Evolutionary conservation across 1,284 basidiomycete species (phyloP).

Genomic region (Pascua sp.): DNA sequence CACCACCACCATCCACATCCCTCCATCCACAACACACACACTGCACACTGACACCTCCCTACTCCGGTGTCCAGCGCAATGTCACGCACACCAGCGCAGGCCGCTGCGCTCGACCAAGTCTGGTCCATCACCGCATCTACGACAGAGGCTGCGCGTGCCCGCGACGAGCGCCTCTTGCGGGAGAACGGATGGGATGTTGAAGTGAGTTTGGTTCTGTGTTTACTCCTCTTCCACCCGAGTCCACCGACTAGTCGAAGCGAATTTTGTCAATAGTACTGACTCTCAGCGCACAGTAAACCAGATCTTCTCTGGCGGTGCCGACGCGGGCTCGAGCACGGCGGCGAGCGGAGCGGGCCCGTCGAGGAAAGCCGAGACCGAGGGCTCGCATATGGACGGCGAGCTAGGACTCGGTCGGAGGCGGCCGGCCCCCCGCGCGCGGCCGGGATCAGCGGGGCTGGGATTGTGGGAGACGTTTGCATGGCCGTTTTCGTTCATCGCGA

Average conservation of each 20-base stretch:
- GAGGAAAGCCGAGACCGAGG: slow-evolving; percentile 11
- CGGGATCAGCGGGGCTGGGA: slow-evolving; percentile 15
- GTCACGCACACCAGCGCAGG: slow-evolving; percentile 32
- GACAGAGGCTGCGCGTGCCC: slow-evolving; percentile 28
- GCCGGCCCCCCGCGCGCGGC: slow-evolving; percentile 10
- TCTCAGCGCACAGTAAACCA: slow-evolving; percentile 34
- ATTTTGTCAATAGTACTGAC: not conserved
- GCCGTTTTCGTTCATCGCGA: slow-evolving; percentile 34
- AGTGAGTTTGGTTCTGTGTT: slow-evolving; percentile 24
- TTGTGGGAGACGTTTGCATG: slow-evolving; percentile 32
- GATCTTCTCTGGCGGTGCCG: slow-evolving; percentile 30
- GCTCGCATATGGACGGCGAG: slow-evolving; percentile 10
- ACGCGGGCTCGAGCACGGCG: not conserved
- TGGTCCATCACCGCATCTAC: slow-evolving; percentile 45
- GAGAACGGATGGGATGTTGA: slow-evolving; percentile 49
- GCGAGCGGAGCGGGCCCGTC: not conserved
- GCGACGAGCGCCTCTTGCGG: slow-evolving; percentile 43
- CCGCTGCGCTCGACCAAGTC: slow-evolving; percentile 41
- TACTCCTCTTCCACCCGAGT: not conserved
- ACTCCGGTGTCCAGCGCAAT: not conserved
- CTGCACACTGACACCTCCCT: too few species aligned
- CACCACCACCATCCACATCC: too few species aligned
- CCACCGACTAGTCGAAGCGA: not conserved
- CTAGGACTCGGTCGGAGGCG: slow-evolving; percentile 5
- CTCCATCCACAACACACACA: not conserved